Base-by-base conservation (phyloP, 2,329 filamentous ascomycete genomes). In the Fusarium mundagurra region DNA sequence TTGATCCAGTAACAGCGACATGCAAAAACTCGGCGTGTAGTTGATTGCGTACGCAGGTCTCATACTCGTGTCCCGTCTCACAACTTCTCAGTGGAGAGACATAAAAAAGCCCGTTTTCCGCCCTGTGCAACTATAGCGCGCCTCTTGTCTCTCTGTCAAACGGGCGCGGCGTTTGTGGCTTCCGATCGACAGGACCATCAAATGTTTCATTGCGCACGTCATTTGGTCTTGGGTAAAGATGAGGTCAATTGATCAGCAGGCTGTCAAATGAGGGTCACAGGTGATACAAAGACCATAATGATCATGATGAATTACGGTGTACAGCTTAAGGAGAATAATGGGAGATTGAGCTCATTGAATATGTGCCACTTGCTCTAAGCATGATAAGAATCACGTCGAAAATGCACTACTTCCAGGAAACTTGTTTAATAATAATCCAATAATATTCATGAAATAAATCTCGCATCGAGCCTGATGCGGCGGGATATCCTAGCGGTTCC, bases 21-120 rank as follows among this genome's bases (percentile, higher is more conserved):
- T 27, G 17, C 17, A 39, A 29, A 39, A 27, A 39, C 27, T 34
- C 18, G 36, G 29, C 27, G 22, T 45, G 51, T 43, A 27, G 61
- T 53, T 47, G 66, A 71, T 73, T 74, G 58, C 67, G 71, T 64
- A 72, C 55, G 45, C 48, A 61, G 36, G 71, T 73, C 67, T 74
- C 67, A 72, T 34, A 64, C 61, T 68, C 67, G 66, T 73, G 47
- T 50, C 43, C 61, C 58, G 67, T 73, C 70, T 39, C 58, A 64
- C 71, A 64, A n/a, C 43, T 17, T 43, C 24, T 36, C n/a, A 22
- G 13, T 38, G 14, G 43, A 43, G 33, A 67, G 29, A 54, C 54
- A 67, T 50, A 13, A 20, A 68, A 62, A 44, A 51, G 31, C 54
- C 47, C 41, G 64, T 48, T 55, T 61, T 41, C 38, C 39, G 8